Conservation (phyloP, 495 filamentous ascomycete genomes). For the Aspergillus mulundensis region DNA sequence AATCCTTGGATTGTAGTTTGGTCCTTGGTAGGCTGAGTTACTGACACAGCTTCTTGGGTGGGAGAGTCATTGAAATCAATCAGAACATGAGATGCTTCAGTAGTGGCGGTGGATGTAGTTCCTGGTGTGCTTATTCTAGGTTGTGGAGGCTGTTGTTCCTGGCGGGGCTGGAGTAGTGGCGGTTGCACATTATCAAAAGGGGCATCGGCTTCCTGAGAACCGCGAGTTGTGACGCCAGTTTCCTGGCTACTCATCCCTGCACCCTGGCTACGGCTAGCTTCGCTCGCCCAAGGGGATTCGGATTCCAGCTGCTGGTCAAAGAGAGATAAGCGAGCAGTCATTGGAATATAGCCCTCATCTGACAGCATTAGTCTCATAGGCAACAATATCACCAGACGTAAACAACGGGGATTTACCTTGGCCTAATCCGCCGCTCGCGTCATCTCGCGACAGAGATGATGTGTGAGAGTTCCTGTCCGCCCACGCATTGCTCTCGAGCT, state of each 20-base stretch:
- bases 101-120: conserved; percentile 27
- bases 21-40: conserved; percentile 14
- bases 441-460: conserved; percentile 19
- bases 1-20: conserved; percentile 2
- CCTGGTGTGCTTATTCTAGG: conserved; percentile 22
- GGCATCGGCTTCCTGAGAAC: neutral
- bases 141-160: conserved; percentile 17
- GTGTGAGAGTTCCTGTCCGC: conserved; percentile 24
- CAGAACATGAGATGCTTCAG: conserved; percentile 36
- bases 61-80: conserved; percentile 32
- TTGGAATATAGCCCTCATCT: conserved; percentile 46
- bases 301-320: conserved; percentile 29
- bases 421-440: conserved; percentile 27
- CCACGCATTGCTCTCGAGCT: conserved; percentile 22
- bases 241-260: neutral
- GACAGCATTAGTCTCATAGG: conserved; percentile 11
- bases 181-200: neutral
- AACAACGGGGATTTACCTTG: conserved; percentile 25
- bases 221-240: neutral
- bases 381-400: neutral
- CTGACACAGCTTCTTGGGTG: conserved; percentile 4
- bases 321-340: conserved; percentile 44
- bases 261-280: conserved; percentile 8
- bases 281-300: conserved; percentile 24
- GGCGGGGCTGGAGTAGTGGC: neutral